A percentile compares a stretch with the other conserved stretches of the same genome.
Evolutionary conservation across 208 protist genomes (phyloP).

Genomic region (Trypanosomatidae sp.): DNA sequence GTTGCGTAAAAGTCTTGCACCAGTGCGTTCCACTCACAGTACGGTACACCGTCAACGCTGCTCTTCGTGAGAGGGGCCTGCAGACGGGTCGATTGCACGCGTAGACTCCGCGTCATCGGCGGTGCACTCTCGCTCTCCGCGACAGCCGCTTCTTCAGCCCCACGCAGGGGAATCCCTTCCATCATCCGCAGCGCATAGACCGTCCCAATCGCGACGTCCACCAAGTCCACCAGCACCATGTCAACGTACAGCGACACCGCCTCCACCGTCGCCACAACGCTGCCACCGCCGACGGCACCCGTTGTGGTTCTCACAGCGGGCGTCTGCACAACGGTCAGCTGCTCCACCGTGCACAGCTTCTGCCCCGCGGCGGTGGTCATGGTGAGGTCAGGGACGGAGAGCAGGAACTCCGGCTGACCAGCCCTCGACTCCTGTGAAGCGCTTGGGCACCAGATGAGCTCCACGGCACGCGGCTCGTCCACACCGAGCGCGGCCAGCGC

Average conservation of each 20-base stretch:
- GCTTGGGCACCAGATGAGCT: slow-evolving; percentile 17
- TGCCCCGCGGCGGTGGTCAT: slow-evolving; percentile 28
- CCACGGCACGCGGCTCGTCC: slow-evolving; percentile 20
- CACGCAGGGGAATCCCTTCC: too few relatives aligned
- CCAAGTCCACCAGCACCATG: slow-evolving; percentile 15
- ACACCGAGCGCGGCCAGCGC: slow-evolving; percentile 11
- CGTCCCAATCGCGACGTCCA: slow-evolving; percentile 11
- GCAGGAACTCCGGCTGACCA: too few relatives aligned
- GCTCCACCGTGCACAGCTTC: slow-evolving; percentile 16
- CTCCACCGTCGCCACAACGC: too few relatives aligned
- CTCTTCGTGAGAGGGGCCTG: slow-evolving; percentile 9
- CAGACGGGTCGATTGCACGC: slow-evolving; percentile 7
- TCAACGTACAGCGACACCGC: too few relatives aligned
- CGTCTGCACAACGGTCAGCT: slow-evolving; percentile 20
- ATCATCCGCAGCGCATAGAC: too few relatives aligned
- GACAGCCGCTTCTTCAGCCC: too few relatives aligned
- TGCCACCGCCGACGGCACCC: not conserved
- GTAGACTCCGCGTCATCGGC: not conserved
- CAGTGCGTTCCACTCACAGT: slow-evolving; percentile 9
- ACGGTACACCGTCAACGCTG: slow-evolving; percentile 8
- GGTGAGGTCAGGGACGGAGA: slow-evolving; percentile 23
- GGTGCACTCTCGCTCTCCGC: too few relatives aligned
- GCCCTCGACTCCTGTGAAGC: too few relatives aligned
- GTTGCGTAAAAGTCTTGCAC: too few relatives aligned
- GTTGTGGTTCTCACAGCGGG: too few relatives aligned